Percentiles rank a stretch among this genome's conserved stretches.
phyloP scores from a whole-genome alignment of 2,329 filamentous ascomycete species.

The Colletotrichum liaoningense region DNA sequence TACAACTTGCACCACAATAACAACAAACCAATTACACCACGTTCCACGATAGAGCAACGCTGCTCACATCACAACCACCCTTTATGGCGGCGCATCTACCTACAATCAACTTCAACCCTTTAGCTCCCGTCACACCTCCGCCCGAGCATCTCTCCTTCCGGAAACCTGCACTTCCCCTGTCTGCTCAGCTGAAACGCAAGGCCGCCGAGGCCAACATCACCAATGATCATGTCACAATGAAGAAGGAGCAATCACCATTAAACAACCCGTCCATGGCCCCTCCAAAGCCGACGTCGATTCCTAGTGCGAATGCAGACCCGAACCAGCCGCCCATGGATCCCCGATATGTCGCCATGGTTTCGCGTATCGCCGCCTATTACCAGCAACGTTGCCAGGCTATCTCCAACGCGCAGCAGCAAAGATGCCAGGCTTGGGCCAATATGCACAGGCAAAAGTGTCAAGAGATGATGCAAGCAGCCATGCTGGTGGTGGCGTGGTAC shows the following conservation, averaged over 20 bases:
- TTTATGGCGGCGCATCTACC: constrained; percentile 34
- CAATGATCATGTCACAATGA: constrained; percentile 28
- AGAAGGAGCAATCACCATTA: constrained; percentile 22
- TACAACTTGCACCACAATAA: constrained; percentile 8
- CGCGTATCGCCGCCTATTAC: constrained; percentile 60
- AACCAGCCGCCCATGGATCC: constrained; percentile 47
- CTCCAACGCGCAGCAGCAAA: constrained; percentile 59
- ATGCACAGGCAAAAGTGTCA: constrained; percentile 59
- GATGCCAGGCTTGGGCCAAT: constrained; percentile 59
- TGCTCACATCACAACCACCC: constrained; percentile 13
- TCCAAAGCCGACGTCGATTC: constrained; percentile 15
- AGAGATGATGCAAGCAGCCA: constrained; percentile 61
- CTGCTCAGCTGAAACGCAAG: constrained; percentile 36
- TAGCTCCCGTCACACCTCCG: constrained; percentile 52
- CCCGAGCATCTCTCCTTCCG: constrained; percentile 50
- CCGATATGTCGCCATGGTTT: constrained; percentile 57
- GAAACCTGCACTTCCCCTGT: constrained; percentile 28
- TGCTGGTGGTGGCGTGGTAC: constrained; percentile 63
- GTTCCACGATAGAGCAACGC: constrained; percentile 1
- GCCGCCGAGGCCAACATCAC: constrained; percentile 27
- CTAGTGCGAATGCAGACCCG: constrained; percentile 12
- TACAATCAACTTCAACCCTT: constrained; percentile 44
- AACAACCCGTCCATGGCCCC: constrained; percentile 11
- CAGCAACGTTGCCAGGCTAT: constrained; percentile 61
- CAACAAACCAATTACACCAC: background rate